Percentiles rank a stretch among this genome's conserved stretches.
These are phyloP conservation scores for Solanum hybrid DNA, from an alignment of 305 asterid genomes.

Conservation along the genomic window DNA sequence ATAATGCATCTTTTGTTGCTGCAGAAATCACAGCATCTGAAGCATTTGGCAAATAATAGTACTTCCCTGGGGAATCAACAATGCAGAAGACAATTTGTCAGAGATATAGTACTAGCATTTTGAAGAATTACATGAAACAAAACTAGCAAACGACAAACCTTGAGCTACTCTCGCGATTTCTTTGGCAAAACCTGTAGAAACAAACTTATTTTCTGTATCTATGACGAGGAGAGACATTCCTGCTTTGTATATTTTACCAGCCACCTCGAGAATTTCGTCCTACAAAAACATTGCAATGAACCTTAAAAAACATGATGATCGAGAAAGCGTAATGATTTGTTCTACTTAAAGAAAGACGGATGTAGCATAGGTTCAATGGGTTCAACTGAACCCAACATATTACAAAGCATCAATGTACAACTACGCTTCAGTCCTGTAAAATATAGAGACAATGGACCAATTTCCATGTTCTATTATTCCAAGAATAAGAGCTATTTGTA, in stretches of 20 bases:
- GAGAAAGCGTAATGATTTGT: background rate
- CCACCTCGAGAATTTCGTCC: slow-evolving; percentile 98
- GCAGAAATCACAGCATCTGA: slow-evolving; percentile 97
- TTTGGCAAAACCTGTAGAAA: slow-evolving; percentile 95
- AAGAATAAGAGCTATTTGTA: too few relatives aligned
- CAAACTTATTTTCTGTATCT: slow-evolving; percentile 96
- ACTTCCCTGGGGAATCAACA: slow-evolving; percentile 53
- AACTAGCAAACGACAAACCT: slow-evolving; percentile 32
- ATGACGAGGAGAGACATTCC: slow-evolving; percentile 97
- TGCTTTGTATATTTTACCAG: slow-evolving; percentile 83
- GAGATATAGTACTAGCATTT: background rate
- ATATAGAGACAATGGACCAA: too few relatives aligned
- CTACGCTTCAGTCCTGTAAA: too few relatives aligned
- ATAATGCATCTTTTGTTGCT: slow-evolving; percentile 79
- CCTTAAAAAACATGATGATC: background rate
- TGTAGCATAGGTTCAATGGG: background rate
- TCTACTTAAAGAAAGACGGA: background rate
- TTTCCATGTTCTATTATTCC: too few relatives aligned
- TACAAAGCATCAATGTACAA: background rate
- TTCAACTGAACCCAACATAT: background rate
- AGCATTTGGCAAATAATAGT: slow-evolving; percentile 95
- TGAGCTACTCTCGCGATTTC: slow-evolving; percentile 97
- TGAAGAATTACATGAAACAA: background rate
- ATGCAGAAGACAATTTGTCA: background rate
- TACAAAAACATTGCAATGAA: slow-evolving; percentile 9